These are phyloP conservation scores for Penicillium frequentans DNA, from an alignment of 2,329 filamentous ascomycete genomes.

Conservation along the genomic window DNA sequence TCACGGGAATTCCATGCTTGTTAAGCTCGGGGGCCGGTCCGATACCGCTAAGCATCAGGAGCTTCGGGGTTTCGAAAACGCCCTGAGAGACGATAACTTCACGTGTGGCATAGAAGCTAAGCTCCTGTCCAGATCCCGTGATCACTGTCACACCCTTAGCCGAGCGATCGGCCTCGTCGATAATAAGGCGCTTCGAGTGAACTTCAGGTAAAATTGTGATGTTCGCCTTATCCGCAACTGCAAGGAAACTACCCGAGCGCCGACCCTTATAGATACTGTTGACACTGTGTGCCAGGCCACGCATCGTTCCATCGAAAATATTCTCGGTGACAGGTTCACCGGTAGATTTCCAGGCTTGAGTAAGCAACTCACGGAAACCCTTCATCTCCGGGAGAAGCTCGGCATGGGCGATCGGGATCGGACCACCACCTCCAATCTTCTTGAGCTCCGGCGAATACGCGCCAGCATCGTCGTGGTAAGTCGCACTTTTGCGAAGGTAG, in stretches of 20 bases:
- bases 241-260: conserved; percentile 54
- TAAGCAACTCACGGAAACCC: conserved; percentile 48
- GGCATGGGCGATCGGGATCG: conserved; percentile 56
- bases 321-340: conserved; percentile 55
- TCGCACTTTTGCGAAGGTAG: conserved; percentile 57
- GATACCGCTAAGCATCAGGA: conserved; percentile 51
- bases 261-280: conserved; percentile 59
- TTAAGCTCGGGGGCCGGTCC: conserved; percentile 36
- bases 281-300: conserved; percentile 54
- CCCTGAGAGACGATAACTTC: conserved; percentile 53
- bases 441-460: conserved; percentile 49
- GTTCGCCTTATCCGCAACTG: conserved; percentile 55
- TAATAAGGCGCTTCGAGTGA: conserved; percentile 56
- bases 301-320: conserved; percentile 57
- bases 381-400: conserved; percentile 56
- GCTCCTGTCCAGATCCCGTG: conserved; percentile 39
- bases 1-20: conserved; percentile 27
- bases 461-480: conserved; percentile 56
- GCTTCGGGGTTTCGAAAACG: conserved; percentile 53
- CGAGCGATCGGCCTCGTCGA: conserved; percentile 46
- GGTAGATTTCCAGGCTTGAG: conserved; percentile 55
- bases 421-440: conserved; percentile 55
- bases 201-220: conserved; percentile 52
- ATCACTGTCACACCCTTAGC: conserved; percentile 53
- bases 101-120: conserved; percentile 49